Conservation (phyloP, 768 basidiomycete species). For the Boletales sp. region DNA sequence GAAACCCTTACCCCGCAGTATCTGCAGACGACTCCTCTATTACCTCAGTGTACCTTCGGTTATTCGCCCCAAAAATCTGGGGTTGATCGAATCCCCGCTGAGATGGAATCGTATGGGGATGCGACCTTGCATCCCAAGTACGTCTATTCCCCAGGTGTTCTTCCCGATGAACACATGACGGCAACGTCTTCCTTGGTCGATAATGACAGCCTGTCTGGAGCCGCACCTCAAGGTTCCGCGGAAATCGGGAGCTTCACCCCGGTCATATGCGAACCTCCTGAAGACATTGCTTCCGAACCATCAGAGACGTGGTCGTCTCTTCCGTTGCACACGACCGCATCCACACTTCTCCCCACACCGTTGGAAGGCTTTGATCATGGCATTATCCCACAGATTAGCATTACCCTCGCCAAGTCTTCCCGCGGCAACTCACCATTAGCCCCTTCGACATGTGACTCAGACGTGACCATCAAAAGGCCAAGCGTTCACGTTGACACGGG, state of each 20-base stretch:
- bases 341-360: constrained; percentile 12
- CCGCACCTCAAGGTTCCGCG: constrained; percentile 17
- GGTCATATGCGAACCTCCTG: constrained; percentile 29
- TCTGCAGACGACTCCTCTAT: constrained; percentile 22
- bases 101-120: constrained; percentile 13
- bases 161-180: constrained; percentile 12
- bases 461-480: constrained; percentile 22
- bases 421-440: constrained; percentile 26
- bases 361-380: constrained; percentile 11
- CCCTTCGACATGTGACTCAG: constrained; percentile 26
- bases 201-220: constrained; percentile 9
- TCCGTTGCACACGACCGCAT: constrained; percentile 9
- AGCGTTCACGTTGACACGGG: constrained; percentile 29
- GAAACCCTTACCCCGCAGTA: constrained; percentile 22
- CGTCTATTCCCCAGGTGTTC: constrained; percentile 15
- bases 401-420: constrained; percentile 28
- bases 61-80: constrained; percentile 22
- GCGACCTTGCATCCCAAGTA: constrained; percentile 13
- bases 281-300: constrained; percentile 22
- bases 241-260: constrained; percentile 24
- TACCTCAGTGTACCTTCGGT: constrained; percentile 25
- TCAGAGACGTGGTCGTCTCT: constrained; percentile 13
- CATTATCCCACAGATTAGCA: constrained; percentile 28
- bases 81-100: constrained; percentile 24
- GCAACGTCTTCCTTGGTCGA: constrained; percentile 12